A percentile compares a stretch with the other conserved stretches of the same genome.
Evolutionary conservation across 2,329 filamentous ascomycete species (phyloP).

Genomic region (Paraconiothyrium brasiliense): DNA sequence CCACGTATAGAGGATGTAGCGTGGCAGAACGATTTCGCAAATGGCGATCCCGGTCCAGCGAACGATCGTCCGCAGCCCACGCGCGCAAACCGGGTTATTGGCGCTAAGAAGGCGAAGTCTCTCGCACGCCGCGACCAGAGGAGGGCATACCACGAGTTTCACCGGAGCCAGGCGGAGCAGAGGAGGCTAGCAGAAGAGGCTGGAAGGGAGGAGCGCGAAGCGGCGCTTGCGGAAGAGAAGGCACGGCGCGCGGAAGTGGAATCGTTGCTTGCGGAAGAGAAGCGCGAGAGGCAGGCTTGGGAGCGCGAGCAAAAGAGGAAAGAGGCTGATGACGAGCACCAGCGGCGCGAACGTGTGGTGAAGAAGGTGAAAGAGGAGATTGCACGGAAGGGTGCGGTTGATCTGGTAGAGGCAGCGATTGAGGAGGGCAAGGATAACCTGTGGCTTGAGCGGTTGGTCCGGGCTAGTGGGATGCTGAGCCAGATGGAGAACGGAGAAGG

Average conservation of each 20-base stretch:
- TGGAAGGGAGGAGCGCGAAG: constrained; percentile 57
- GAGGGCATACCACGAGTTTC: constrained; percentile 60
- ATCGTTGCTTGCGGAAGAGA: constrained; percentile 53
- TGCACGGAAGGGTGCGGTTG: constrained; percentile 33
- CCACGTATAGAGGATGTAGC: constrained; percentile 16
- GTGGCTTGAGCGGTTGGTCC: constrained; percentile 56
- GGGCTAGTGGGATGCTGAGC: constrained; percentile 51
- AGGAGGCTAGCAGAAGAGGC: constrained; percentile 55
- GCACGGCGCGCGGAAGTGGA: constrained; percentile 54
- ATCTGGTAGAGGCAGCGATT: constrained; percentile 53
- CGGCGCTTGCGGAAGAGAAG: constrained; percentile 51
- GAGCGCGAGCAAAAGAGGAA: constrained; percentile 49
- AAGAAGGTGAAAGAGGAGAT: constrained; percentile 38
- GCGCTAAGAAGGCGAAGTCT: constrained; percentile 61
- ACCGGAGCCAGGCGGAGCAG: constrained; percentile 58
- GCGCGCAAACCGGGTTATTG: constrained; percentile 49
- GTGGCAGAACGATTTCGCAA: constrained; percentile 4
- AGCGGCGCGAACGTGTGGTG: constrained; percentile 42
- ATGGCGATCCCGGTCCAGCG: constrained; percentile 45
- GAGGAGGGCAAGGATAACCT: constrained; percentile 52
- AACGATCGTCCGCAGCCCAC: constrained; percentile 37
- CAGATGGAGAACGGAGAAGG: constrained; percentile 28
- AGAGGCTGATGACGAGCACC: constrained; percentile 49
- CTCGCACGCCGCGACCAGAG: constrained; percentile 56
- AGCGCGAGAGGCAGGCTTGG: constrained; percentile 51